These are phyloP conservation scores for Viola pubescens DNA, from an alignment of 441 rosid genomes.

Conservation along the genomic window DNA sequence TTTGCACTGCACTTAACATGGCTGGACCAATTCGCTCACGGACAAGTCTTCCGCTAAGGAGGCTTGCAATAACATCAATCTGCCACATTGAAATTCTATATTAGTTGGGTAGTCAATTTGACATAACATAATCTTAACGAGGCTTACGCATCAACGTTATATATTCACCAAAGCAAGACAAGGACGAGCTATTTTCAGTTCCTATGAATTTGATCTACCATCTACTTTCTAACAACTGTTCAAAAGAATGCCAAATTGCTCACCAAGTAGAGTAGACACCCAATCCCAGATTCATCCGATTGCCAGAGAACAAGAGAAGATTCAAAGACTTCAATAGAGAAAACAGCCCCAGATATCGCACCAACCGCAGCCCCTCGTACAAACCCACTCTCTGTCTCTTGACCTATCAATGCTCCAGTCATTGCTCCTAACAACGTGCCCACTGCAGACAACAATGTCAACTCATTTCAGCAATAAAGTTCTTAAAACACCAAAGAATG, in stretches of 20 bases:
- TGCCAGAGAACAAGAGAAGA: constrained; percentile 87
- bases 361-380: constrained; percentile 95
- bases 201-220: neutral
- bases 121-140: neutral
- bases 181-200: neutral
- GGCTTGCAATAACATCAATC: constrained; percentile 94
- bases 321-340: constrained; percentile 93
- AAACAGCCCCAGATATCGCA: constrained; percentile 96
- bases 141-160: neutral
- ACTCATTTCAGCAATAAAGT: constrained; percentile 3
- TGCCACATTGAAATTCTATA: constrained; percentile 21
- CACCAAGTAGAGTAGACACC: constrained; percentile 84
- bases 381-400: constrained; percentile 97
- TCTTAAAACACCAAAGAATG: neutral
- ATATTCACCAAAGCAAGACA: neutral
- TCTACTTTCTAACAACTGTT: neutral
- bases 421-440: constrained; percentile 91
- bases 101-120: constrained; percentile 2
- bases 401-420: constrained; percentile 97
- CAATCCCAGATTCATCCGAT: constrained; percentile 78
- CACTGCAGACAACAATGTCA: constrained; percentile 38
- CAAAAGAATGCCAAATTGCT: constrained; percentile 24
- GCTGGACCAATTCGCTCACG: constrained; percentile 97
- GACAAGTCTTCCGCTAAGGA: constrained; percentile 89
- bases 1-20: constrained; percentile 94